Conservation (phyloP, 2,329 filamentous ascomycete species). For the Phoma sp. region DNA sequence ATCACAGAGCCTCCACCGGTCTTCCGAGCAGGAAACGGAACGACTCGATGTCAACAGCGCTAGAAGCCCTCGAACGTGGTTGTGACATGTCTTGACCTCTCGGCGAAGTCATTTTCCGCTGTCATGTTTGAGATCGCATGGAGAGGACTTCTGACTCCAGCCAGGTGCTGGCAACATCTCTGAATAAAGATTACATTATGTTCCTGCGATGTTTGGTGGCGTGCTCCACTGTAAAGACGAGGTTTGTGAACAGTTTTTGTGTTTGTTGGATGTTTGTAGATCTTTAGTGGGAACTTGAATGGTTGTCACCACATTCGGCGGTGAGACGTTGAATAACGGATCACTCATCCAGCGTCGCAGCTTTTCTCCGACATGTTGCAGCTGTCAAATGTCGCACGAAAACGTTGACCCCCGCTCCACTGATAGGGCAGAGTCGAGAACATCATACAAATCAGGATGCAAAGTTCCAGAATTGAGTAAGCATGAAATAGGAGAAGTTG, state of each 20-base stretch:
- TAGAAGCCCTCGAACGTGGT: neutral
- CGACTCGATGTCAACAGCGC: neutral
- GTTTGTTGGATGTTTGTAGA: neutral
- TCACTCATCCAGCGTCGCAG: neutral
- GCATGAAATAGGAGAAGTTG: neutral
- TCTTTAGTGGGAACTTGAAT: neutral
- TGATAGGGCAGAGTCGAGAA: neutral
- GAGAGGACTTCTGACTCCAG: too few species aligned
- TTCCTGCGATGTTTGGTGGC: too few species aligned
- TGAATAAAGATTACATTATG: too few species aligned
- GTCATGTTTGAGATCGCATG: constrained; percentile 4
- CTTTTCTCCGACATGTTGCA: constrained; percentile 9
- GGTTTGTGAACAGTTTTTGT: neutral
- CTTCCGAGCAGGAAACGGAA: neutral
- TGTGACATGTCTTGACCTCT: constrained; percentile 5
- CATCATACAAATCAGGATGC: neutral
- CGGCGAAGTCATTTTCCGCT: neutral
- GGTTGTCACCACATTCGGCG: too few species aligned
- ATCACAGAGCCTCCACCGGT: neutral
- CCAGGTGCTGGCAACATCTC: too few species aligned
- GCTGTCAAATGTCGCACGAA: constrained; percentile 7
- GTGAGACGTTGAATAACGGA: neutral
- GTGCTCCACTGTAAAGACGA: too few species aligned
- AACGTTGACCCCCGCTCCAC: neutral
- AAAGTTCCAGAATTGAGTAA: too few species aligned